These are phyloP conservation scores for Penicillium egyptiacum DNA, from an alignment of 495 filamentous ascomycete species.

Conservation along the genomic window DNA sequence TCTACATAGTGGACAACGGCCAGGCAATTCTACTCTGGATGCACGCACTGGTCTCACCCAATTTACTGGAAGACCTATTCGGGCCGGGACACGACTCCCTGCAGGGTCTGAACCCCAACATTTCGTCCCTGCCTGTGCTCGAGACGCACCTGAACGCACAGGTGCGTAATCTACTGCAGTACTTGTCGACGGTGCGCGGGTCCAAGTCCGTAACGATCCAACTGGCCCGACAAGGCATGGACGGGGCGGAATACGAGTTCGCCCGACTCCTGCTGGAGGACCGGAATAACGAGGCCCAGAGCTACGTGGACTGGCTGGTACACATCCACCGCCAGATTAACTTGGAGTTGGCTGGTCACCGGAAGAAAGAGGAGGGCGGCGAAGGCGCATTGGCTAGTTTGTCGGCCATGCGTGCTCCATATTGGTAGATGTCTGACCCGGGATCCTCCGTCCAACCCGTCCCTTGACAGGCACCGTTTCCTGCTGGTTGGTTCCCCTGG, in stretches of 20 bases:
- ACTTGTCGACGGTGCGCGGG: slow-evolving; percentile 75
- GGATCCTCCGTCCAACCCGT: not conserved
- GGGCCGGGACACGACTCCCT: slow-evolving; percentile 73
- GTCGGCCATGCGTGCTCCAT: slow-evolving; percentile 68
- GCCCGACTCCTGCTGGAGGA: slow-evolving; percentile 89
- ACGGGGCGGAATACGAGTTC: slow-evolving; percentile 96
- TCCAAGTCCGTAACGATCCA: slow-evolving; percentile 88
- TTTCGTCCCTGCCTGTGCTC: slow-evolving; percentile 67
- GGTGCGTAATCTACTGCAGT: slow-evolving; percentile 89
- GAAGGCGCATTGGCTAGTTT: slow-evolving; percentile 59
- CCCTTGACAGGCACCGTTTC: slow-evolving; percentile 6
- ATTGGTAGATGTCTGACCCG: slow-evolving; percentile 51
- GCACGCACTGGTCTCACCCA: slow-evolving; percentile 70
- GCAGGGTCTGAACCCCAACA: slow-evolving; percentile 73
- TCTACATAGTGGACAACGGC: slow-evolving; percentile 97
- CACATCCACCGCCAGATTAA: slow-evolving; percentile 91
- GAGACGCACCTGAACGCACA: slow-evolving; percentile 94
- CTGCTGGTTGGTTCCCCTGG: slow-evolving; percentile 2
- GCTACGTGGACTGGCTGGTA: slow-evolving; percentile 98
- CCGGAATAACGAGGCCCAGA: slow-evolving; percentile 94
- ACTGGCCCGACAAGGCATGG: slow-evolving; percentile 86
- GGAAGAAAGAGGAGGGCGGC: slow-evolving; percentile 67
- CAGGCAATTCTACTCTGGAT: slow-evolving; percentile 90
- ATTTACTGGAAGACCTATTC: slow-evolving; percentile 88
- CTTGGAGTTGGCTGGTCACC: slow-evolving; percentile 77